Conservation (phyloP, 2,329 filamentous ascomycete species). For the Diaporthe sp. region DNA sequence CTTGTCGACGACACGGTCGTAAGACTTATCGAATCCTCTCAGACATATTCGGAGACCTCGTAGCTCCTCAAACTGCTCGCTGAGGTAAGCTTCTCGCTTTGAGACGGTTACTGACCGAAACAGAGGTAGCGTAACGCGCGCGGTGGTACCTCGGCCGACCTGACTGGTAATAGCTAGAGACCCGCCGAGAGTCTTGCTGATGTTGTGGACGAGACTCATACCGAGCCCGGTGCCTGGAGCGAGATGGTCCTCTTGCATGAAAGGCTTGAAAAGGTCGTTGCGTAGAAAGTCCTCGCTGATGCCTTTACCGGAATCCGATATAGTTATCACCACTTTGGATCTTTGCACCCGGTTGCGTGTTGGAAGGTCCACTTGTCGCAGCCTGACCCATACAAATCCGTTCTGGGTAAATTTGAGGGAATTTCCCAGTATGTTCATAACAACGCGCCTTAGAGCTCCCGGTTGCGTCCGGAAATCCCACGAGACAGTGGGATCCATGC, state of each 20-base stretch:
- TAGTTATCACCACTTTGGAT: slow-evolving; percentile 56
- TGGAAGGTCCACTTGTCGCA: slow-evolving; percentile 38
- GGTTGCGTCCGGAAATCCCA: slow-evolving; percentile 69
- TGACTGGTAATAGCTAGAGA: slow-evolving; percentile 69
- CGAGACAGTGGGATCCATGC: slow-evolving; percentile 56
- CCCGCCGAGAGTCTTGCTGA: slow-evolving; percentile 71
- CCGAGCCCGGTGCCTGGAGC: slow-evolving; percentile 75
- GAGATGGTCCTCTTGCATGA: slow-evolving; percentile 74
- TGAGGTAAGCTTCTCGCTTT: not conserved
- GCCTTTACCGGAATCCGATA: slow-evolving; percentile 76
- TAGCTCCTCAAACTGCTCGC: not conserved
- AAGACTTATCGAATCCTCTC: slow-evolving; percentile 9
- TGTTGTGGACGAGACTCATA: slow-evolving; percentile 73
- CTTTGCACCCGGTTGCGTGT: not conserved
- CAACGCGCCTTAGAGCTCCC: slow-evolving; percentile 61
- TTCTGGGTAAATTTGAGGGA: slow-evolving; percentile 65
- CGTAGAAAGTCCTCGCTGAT: slow-evolving; percentile 75
- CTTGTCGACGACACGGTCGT: slow-evolving; percentile 12
- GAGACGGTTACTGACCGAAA: not conserved
- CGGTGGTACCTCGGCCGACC: slow-evolving; percentile 50
- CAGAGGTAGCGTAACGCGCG: slow-evolving; percentile 44
- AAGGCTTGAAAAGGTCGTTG: slow-evolving; percentile 73
- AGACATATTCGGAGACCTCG: slow-evolving; percentile 20
- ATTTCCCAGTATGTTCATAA: slow-evolving; percentile 70
- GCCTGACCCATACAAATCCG: slow-evolving; percentile 43